Base-by-base conservation (phyloP, 306 rosid species). In the Inga laurina region DNA sequence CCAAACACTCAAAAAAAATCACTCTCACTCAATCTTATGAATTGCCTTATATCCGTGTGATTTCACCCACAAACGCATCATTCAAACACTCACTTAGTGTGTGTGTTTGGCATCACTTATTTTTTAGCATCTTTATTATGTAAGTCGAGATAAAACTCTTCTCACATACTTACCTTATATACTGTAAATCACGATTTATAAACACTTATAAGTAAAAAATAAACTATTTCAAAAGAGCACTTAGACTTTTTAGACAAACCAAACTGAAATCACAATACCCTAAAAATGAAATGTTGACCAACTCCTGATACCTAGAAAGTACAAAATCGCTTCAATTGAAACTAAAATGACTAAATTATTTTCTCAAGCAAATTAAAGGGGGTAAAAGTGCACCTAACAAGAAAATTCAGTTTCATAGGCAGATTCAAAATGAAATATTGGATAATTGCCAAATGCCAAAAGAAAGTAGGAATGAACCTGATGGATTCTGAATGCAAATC, bases 401-500 rank as follows among this genome's bases (percentile, higher is more conserved):
- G 64, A 57, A 57, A n/a, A 57, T 57, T 57, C 64, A 57, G 13
- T 57, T 57, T 57, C 64, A n/a, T 57, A n/a, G 64, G 64, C 12
- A 57, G 35, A 61, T 61, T 8, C 64, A 66, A 76, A 69, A 21
- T 57, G 9, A 57, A 19, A 62, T 34, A 49, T 48, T 39, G 67
- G 37, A 62, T 51, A 76, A 72, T 67, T 59, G 49, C 79, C 79
- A 61, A 43, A 61, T 59, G 57, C 76, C 76, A 61, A 43, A 61
- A 43, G 30, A 44, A n/a, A 69, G 76, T 9, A 6, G 56, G 57
- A 13, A 72, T 86, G 57, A 59, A 94, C 99, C 99, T 96, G 99
- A 86, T 96, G 99, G 79, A 96, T 92, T 87, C 99, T 90, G 84
- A 96, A 96, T 69, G 99, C 99, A 88, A 93, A 96, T 92, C 99